These are phyloP conservation scores for Kazachstania martiniae DNA, from an alignment of 805 yeast genomes.

Conservation along the genomic window DNA sequence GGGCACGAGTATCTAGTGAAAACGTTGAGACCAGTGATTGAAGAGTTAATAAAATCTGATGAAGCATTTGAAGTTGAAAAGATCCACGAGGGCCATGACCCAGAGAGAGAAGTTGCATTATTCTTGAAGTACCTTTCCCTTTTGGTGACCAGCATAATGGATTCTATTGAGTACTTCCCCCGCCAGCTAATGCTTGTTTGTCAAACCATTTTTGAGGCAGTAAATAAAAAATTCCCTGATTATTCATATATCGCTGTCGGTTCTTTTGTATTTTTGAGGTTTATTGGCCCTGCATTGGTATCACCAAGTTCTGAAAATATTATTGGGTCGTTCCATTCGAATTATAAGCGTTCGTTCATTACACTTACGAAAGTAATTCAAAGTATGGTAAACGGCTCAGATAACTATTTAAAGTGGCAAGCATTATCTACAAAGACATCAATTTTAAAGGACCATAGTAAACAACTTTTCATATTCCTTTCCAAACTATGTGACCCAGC, in stretches of 20 bases:
- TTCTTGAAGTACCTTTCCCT: slow-evolving; percentile 34
- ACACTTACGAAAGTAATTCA: slow-evolving; percentile 75
- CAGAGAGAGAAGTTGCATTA: slow-evolving; percentile 30
- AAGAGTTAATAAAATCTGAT: slow-evolving; percentile 37
- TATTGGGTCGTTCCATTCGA: slow-evolving; percentile 28
- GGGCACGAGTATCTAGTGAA: slow-evolving; percentile 46
- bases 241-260: slow-evolving; percentile 65
- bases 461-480: slow-evolving; percentile 32
- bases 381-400: slow-evolving; percentile 71
- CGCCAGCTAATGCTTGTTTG: slow-evolving; percentile 60
- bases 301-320: slow-evolving; percentile 54
- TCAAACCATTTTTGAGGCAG: slow-evolving; percentile 44
- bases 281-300: slow-evolving; percentile 81
- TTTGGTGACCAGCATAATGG: slow-evolving; percentile 45
- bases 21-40: slow-evolving; percentile 45
- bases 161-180: slow-evolving; percentile 50
- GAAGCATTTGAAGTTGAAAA: slow-evolving; percentile 57
- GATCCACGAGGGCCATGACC: slow-evolving; percentile 11
- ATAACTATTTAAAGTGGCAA: slow-evolving; percentile 53
- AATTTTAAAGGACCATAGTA: slow-evolving; percentile 30
- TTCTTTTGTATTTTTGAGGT: slow-evolving; percentile 69
- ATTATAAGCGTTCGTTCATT: slow-evolving; percentile 51
- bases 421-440: slow-evolving; percentile 32
- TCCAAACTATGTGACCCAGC: slow-evolving; percentile 19
- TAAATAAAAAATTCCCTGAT: slow-evolving; percentile 48